Base-by-base conservation (phyloP, 2,329 filamentous ascomycete species). In the Thermoascus crustaceus region DNA sequence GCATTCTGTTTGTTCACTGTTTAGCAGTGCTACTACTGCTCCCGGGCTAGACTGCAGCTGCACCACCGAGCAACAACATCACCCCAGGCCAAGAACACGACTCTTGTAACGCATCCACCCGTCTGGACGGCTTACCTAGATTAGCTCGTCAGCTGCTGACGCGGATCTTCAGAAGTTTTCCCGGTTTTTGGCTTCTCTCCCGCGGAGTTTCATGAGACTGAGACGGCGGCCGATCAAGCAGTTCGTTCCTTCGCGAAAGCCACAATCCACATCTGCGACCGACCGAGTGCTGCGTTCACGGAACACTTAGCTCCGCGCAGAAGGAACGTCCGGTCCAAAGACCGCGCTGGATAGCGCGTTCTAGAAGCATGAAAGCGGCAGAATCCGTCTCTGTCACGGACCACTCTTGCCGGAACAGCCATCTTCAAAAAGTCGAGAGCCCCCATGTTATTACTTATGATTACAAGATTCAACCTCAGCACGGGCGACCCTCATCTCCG, bases 231-330 rank as follows among this genome's bases (percentile, higher is more conserved):
- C 64, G 0, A 54, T 80, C 43, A 76, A 76, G 48, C 75, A 78
- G 49, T 52, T 68, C 19, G 49, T 52, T 68, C 19, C 61, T 78
- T 32, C 62, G 75, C 10, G 76, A 79, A 51, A 66, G 67, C 2
- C 22, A 73, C 71, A 25, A 64, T 74, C 24, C 75, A 79, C 52
- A 79, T 75, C 0, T 79, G 76, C 44, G 73, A 79, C 49, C 66
- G 70, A 13, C 65, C 75, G 11, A 68, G 62, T 38, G n/a, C n/a
- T n/a, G n/a, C n/a, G n/a, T n/a, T n/a, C n/a, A n/a, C n/a, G n/a
- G n/a, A n/a, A n/a, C n/a, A n/a, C n/a, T n/a, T 0, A 48, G 53
- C n/a, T 49, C 46, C 0, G 66, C 67, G 20, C 63, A 74, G 43
- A 68, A n/a, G n/a, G n/a, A n/a, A 72, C 31, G 53, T 60, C 2